Evolutionary conservation across 768 basidiomycete species (phyloP).

Genomic region (Mycena indigotica): DNA sequence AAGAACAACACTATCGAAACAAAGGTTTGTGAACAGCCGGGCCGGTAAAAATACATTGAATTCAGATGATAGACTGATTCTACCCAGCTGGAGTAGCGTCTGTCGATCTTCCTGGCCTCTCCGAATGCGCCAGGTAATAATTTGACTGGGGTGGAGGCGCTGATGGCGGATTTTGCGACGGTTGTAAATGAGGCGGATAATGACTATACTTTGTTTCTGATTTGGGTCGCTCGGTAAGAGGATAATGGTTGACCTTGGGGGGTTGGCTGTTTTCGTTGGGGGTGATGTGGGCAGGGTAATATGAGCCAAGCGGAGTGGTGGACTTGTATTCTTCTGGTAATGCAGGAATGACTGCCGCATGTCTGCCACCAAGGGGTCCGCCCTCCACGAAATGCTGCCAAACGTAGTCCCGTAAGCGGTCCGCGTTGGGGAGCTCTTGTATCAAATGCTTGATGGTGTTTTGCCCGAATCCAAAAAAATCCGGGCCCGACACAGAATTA

Average conservation of each 20-base stretch:
- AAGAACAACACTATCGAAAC: neutral
- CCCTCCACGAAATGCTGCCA: conserved; percentile 88
- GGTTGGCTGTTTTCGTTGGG: neutral
- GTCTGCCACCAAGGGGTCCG: conserved; percentile 80
- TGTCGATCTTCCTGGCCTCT: too few species aligned
- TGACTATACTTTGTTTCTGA: neutral
- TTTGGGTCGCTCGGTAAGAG: conserved; percentile 34
- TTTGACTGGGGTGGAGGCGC: neutral
- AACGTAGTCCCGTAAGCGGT: conserved; percentile 75
- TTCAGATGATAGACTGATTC: too few species aligned
- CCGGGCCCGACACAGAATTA: conserved; percentile 86
- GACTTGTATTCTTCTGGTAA: conserved; percentile 73
- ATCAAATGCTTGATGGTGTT: conserved; percentile 89
- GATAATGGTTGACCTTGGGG: conserved; percentile 41
- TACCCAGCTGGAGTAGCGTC: too few species aligned
- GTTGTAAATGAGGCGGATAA: neutral
- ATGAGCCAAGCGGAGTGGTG: conserved; percentile 47
- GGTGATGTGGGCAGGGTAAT: conserved; percentile 37
- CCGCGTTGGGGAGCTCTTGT: conserved; percentile 78
- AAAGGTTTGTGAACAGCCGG: too few species aligned
- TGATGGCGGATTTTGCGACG: neutral
- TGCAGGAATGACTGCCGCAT: conserved; percentile 80
- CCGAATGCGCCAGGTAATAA: neutral
- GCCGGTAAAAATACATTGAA: too few species aligned
- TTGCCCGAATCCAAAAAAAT: conserved; percentile 85